Conservation (phyloP, 495 filamentous ascomycete genomes). For the Penicillium roqueforti region DNA sequence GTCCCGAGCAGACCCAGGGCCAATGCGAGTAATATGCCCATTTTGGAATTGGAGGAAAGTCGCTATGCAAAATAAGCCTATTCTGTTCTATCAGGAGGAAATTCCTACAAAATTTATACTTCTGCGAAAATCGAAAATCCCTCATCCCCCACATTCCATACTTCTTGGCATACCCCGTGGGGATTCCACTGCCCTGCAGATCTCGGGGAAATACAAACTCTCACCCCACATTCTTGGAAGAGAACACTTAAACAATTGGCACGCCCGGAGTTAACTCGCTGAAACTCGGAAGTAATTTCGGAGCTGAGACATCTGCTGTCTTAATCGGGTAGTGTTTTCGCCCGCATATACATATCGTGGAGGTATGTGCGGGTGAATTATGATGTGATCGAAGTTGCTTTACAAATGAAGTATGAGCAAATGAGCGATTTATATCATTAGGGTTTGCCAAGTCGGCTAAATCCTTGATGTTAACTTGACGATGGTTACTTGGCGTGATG, state of each 20-base stretch:
- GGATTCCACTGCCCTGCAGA: neutral
- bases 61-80: neutral
- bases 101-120: neutral
- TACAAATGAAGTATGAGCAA: too few relatives aligned
- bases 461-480: too few relatives aligned
- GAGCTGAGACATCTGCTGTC: neutral
- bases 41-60: neutral
- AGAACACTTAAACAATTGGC: neutral
- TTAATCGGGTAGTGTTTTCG: neutral
- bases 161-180: neutral
- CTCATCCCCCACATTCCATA: neutral
- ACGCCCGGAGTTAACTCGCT: constrained; percentile 2
- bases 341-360: neutral
- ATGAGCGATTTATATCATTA: too few relatives aligned
- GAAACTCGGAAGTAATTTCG: constrained; percentile 10
- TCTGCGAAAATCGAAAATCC: too few relatives aligned
- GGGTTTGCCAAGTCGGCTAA: too few relatives aligned
- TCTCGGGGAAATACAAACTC: neutral
- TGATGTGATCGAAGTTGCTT: neutral
- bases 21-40: neutral
- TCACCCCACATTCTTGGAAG: neutral
- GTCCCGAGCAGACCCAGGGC: neutral
- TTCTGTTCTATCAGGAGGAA: neutral
- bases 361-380: neutral
- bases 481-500: too few relatives aligned